Evolutionary conservation across 2,329 filamentous ascomycete species (phyloP).

Genomic region (Aspergillus pseudonomiae): DNA sequence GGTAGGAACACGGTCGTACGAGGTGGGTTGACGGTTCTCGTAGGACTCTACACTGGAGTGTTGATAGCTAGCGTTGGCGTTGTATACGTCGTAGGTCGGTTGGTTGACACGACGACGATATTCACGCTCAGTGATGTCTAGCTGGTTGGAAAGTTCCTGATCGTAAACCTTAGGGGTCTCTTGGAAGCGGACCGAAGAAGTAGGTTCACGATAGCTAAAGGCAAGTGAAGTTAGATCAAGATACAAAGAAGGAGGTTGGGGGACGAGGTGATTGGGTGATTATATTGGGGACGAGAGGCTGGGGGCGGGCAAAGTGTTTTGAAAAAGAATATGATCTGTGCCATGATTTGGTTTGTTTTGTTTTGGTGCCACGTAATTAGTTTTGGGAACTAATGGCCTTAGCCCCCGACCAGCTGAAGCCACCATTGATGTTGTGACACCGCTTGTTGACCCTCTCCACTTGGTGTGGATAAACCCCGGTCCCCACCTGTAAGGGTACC

Average conservation of each 20-base stretch:
- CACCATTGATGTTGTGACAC: slow-evolving; percentile 22
- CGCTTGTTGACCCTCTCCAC: slow-evolving; percentile 29
- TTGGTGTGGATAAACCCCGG: slow-evolving; percentile 4
- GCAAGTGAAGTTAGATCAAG: slow-evolving; percentile 27
- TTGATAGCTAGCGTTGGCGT: slow-evolving; percentile 22
- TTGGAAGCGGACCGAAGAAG: slow-evolving; percentile 53
- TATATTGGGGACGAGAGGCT: slow-evolving; percentile 5
- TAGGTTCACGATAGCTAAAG: slow-evolving; percentile 57
- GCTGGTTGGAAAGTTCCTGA: slow-evolving; percentile 50
- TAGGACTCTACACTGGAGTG: slow-evolving; percentile 20
- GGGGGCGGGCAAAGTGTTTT: slow-evolving; percentile 7
- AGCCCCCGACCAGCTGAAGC: slow-evolving; percentile 20
- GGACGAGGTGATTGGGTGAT: slow-evolving; percentile 14
- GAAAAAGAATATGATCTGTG: slow-evolving; percentile 2
- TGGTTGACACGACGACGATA: slow-evolving; percentile 63
- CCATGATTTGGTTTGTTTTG: slow-evolving; percentile 22
- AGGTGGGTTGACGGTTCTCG: slow-evolving; percentile 25
- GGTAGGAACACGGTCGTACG: slow-evolving; percentile 19
- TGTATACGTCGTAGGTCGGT: slow-evolving; percentile 54
- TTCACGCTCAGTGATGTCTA: slow-evolving; percentile 62
- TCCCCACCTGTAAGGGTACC: slow-evolving; percentile 1
- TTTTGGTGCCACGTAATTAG: slow-evolving; percentile 31
- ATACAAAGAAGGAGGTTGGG: slow-evolving; percentile 26
- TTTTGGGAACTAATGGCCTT: slow-evolving; percentile 21
- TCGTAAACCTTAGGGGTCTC: slow-evolving; percentile 45